Conservation (phyloP, 1,284 basidiomycete species). For the Phylloporus sp. region DNA sequence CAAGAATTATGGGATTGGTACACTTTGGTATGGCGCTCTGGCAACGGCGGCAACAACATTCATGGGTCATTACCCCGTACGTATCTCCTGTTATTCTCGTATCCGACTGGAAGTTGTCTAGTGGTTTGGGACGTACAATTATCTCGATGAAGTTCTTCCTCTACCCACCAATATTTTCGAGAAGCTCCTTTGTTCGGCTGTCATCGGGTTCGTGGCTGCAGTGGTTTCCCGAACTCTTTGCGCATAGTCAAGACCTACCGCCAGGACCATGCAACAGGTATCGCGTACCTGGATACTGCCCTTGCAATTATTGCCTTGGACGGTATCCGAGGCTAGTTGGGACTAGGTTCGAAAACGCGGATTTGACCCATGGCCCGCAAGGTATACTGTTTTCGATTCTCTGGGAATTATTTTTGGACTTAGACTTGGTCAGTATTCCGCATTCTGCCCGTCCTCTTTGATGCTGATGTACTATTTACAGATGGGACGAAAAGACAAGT, state of each 20-base stretch:
- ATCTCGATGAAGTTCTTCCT: constrained; percentile 71
- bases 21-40: too few species aligned
- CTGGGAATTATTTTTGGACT: constrained; percentile 85
- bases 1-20: constrained; percentile 55
- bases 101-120: constrained; percentile 30
- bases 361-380: constrained; percentile 88
- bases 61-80: constrained; percentile 50
- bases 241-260: constrained; percentile 94
- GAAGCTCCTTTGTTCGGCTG: constrained; percentile 78
- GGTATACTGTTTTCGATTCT: constrained; percentile 85
- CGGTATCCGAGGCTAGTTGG: constrained; percentile 74
- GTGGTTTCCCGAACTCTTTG: constrained; percentile 84
- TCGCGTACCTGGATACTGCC: constrained; percentile 78
- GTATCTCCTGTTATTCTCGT: constrained; percentile 24
- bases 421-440: constrained; percentile 68
- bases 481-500: constrained; percentile 6
- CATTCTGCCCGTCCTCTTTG: too few species aligned
- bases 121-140: constrained; percentile 89
- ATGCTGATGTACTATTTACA: neutral
- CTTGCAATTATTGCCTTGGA: constrained; percentile 70
- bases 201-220: constrained; percentile 88
- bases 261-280: constrained; percentile 82
- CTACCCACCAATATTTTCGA: constrained; percentile 58
- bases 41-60: too few species aligned
- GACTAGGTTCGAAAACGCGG: constrained; percentile 84